A percentile compares a stretch with the other conserved stretches of the same genome.
Evolutionary conservation across 2,329 filamentous ascomycete genomes (phyloP).

Genomic region (Fusarium beomiforme): DNA sequence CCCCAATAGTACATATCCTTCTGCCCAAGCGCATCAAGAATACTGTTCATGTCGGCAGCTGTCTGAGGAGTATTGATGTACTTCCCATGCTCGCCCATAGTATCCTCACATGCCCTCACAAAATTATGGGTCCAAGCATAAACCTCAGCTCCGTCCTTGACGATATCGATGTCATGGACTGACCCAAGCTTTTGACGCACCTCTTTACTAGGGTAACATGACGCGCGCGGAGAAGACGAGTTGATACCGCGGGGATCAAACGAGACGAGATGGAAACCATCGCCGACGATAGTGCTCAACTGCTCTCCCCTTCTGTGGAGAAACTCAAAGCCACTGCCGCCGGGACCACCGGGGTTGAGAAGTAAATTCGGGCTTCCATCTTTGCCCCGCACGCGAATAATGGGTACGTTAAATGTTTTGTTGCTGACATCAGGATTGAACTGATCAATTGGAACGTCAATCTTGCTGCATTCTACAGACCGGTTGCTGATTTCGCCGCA

Average conservation of each 20-base stretch:
- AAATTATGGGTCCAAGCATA: conserved; percentile 55
- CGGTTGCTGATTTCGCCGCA: conserved; percentile 52
- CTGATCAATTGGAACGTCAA: conserved; percentile 59
- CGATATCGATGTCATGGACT: conserved; percentile 39
- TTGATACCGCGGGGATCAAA: conserved; percentile 61
- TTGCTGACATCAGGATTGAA: conserved; percentile 48
- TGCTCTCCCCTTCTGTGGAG: conserved; percentile 49
- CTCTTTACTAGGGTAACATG: conserved; percentile 52
- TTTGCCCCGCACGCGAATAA: conserved; percentile 56
- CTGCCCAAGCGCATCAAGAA: conserved; percentile 53
- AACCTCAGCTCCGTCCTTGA: conserved; percentile 50
- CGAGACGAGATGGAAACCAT: conserved; percentile 56
- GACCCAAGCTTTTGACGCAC: conserved; percentile 43
- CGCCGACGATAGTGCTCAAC: conserved; percentile 51
- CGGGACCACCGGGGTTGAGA: conserved; percentile 60
- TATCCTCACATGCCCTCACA: conserved; percentile 54
- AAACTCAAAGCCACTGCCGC: conserved; percentile 53
- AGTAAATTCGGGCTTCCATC: conserved; percentile 56
- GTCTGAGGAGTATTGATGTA: conserved; percentile 62
- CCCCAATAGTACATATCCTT: conserved; percentile 53
- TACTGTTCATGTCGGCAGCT: conserved; percentile 62
- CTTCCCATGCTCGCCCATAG: conserved; percentile 54
- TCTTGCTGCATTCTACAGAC: conserved; percentile 54
- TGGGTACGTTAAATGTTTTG: conserved; percentile 56
- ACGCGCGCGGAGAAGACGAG: conserved; percentile 44